Evolutionary conservation across 805 yeast species (phyloP), one percentile per base, ranked within the genome.

Genomic region (Nakazawaea holstii): DNA sequence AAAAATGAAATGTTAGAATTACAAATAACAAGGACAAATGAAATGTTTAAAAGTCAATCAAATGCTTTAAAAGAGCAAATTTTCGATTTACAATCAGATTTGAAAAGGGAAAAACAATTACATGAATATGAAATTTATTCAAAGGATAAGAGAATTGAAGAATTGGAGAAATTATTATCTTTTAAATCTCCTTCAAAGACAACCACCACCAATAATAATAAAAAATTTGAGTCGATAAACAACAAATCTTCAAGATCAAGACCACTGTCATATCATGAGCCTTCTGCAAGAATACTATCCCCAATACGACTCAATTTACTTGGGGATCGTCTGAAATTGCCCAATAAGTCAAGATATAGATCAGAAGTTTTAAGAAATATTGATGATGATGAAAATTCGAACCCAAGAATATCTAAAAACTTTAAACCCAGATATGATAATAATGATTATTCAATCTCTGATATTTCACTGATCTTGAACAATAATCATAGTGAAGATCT

Each of bases 61-160:
- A 43, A 43, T n/a, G 51, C 50, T 14, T 32, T 52, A 27, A 49
- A 37, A 45, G 31, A 41, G 28, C 28, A 49, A 43, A 38, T 52
- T 13, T 41, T 43, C 35, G 47, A 39, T 35, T n/a, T 48, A 27
- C 26, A 39, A 28, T 28, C 39, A n/a, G 37, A 46, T 31, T 68
- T 64, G 40, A 55, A 57, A 35, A 54, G 56, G 20, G 64, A 61
- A n/a, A 61, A 64, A 46, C 55, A 55, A 3, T 50, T 62, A 26
- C 49, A 57, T 45, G 50, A 58, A 31, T 40, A 50, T 42, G 61
- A 68, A 45, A 46, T 55, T 4, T 40, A 50, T 11, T 55, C 45
- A 9, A 60, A 59, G 37, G 56, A 64, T 13, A 52, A 59, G 13
- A 52, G 57, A 9, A 61, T 65, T 6, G 49, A 50, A 41, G 65